phyloP scores from a whole-genome alignment of 768 basidiomycete species.

The Suillus fuscotomentosus region DNA sequence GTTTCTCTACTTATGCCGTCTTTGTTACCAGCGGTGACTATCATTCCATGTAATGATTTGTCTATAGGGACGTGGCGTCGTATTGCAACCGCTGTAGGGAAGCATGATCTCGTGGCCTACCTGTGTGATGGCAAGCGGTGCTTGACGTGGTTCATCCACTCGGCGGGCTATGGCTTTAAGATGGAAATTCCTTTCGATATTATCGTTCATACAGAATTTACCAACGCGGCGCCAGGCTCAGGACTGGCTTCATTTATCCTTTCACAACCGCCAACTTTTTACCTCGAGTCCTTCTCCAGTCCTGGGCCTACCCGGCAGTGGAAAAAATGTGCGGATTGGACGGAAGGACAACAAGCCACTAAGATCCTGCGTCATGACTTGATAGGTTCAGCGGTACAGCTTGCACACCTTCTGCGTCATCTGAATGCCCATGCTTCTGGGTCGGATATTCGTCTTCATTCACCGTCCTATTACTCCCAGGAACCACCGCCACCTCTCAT shows the following conservation, averaged over 20 bases:
- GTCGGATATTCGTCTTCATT: constrained; percentile 35
- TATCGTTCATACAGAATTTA: constrained; percentile 58
- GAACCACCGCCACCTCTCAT: constrained; percentile 30
- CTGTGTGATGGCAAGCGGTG: constrained; percentile 64
- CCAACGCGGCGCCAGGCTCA: constrained; percentile 50
- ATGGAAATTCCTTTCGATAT: constrained; percentile 77
- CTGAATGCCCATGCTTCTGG: constrained; percentile 34
- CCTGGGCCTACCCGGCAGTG: constrained; percentile 42
- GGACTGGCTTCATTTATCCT: constrained; percentile 65
- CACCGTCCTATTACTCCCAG: constrained; percentile 34
- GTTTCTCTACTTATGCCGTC: background rate
- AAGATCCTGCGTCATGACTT: constrained; percentile 63
- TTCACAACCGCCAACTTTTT: constrained; percentile 68
- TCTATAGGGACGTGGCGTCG: constrained; percentile 80
- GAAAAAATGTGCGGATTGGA: constrained; percentile 75
- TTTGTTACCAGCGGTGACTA: constrained; percentile 53
- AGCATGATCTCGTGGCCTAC: constrained; percentile 74
- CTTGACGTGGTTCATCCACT: constrained; percentile 79
- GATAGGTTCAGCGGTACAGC: constrained; percentile 59
- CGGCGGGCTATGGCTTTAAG: constrained; percentile 73
- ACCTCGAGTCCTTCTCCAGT: constrained; percentile 47
- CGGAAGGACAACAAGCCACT: constrained; percentile 68
- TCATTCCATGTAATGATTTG: constrained; percentile 75
- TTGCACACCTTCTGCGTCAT: constrained; percentile 53
- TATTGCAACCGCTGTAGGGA: constrained; percentile 51